phyloP scores from a whole-genome alignment of 352 stramenopile genomes.

The Phytopythium helicoides region DNA sequence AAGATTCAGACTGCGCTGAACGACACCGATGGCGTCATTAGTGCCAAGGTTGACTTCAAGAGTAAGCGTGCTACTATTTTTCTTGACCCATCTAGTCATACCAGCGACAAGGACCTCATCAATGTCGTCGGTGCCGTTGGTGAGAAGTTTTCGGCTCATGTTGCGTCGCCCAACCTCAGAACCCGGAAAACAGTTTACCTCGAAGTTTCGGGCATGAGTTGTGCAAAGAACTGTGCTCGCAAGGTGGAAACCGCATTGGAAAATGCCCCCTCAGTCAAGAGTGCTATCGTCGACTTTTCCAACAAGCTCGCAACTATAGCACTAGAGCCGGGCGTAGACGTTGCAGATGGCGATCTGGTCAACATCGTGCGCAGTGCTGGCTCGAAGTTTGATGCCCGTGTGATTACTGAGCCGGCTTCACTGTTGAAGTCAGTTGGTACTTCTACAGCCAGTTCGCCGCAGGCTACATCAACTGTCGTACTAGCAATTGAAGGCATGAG shows the following conservation, averaged over 20 bases:
- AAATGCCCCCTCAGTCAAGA: conserved; percentile 45
- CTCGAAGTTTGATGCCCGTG: conserved; percentile 64
- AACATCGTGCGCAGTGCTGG: conserved; percentile 40
- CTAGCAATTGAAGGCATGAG: conserved; percentile 69
- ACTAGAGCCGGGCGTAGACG: conserved; percentile 40
- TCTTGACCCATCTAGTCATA: conserved; percentile 61
- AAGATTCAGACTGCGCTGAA: conserved; percentile 78
- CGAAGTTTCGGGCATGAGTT: conserved; percentile 74
- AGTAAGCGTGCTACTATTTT: conserved; percentile 77
- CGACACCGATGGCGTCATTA: conserved; percentile 60
- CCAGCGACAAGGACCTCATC: conserved; percentile 66
- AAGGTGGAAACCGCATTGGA: conserved; percentile 69
- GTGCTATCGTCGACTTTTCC: conserved; percentile 62
- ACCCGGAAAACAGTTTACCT: conserved; percentile 55
- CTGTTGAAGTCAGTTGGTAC: background rate
- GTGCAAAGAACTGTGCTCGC: conserved; percentile 72
- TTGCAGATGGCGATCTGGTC: conserved; percentile 63
- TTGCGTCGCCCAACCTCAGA: conserved; percentile 33
- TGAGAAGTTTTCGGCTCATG: conserved; percentile 60
- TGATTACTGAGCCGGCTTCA: conserved; percentile 24
- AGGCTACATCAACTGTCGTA: conserved; percentile 33
- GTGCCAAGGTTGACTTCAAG: conserved; percentile 74
- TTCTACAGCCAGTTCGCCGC: background rate
- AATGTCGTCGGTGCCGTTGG: conserved; percentile 50
- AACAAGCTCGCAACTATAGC: conserved; percentile 60